Base-by-base conservation (phyloP, 1,284 basidiomycete species). In the Apiotrichum porosum region DNA sequence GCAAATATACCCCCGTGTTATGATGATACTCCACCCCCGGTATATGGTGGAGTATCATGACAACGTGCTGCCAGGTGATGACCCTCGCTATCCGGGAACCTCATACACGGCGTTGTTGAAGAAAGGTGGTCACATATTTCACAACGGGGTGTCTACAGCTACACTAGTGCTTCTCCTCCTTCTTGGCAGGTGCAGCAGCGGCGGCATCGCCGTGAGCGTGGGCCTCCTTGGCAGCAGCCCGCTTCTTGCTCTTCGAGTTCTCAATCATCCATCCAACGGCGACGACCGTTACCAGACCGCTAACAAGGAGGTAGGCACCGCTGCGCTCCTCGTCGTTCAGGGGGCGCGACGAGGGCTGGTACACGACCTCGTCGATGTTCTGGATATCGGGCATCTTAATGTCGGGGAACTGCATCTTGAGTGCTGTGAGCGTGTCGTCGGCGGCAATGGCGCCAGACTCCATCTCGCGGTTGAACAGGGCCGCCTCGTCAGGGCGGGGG, bases 251-350 rank as follows among this genome's bases (percentile, higher is more conserved):
- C 47, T 44, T 38, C 30, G 17, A 8, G 38, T 30, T 3, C 14
- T n/a, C n/a, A 23, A 24, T 17, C 43, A 38, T 38, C 15, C 17
- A 24, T 19, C 14, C 26, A 13, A 40, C n/a, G 9, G 80, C 28
- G 68, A 80, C 78, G 0, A 81, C 82, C 10, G 78, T 75, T 8
- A 70, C 76, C 9, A 84, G 51, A 23, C 83, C 71, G 38, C 79
- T 80, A 14, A 78, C 69, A 23, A 85, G 69, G 17, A 78, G 61
- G 68, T 76, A 83, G 4, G 79, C 63, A 2, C 84, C 83, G 30
- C 49, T 72, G 49, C 63, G 69, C 67, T 85, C 82, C 34, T 81
- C 77, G 15, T 60, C 61, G 52, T 78, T 77, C 47, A 85, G 63
- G 5, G 76, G 73, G 51, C 80, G 72, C 38, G 71, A 66, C 37